Evolutionary conservation across 805 yeast genomes (phyloP).

Genomic region (Huiozyma sinensis): DNA sequence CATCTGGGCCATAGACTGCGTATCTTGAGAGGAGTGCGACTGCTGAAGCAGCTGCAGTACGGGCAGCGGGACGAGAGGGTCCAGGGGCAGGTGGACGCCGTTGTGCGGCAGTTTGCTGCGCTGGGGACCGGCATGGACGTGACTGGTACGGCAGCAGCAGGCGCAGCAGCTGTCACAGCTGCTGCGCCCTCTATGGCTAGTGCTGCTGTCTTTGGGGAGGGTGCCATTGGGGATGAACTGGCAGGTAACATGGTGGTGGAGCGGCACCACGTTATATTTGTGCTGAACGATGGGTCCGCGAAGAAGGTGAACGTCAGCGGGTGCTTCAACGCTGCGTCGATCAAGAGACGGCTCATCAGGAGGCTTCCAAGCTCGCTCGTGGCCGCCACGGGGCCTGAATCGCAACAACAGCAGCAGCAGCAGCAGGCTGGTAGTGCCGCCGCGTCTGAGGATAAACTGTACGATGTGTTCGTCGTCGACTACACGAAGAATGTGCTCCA

Average conservation of each 20-base stretch:
- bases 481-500: conserved; percentile 31
- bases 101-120: too few species aligned
- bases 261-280: conserved; percentile 46
- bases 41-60: conserved; percentile 22
- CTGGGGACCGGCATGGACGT: conserved; percentile 5
- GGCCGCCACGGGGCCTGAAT: conserved; percentile 1
- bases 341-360: conserved; percentile 57
- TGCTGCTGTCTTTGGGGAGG: not conserved
- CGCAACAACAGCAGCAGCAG: not conserved
- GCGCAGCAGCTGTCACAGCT: not conserved
- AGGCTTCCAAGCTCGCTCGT: conserved; percentile 31
- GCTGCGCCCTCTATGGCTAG: conserved; percentile 6
- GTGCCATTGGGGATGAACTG: conserved; percentile 30
- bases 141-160: conserved; percentile 12
- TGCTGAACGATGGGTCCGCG: conserved; percentile 62
- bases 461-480: conserved; percentile 53
- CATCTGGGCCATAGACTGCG: conserved; percentile 78
- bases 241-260: conserved; percentile 66
- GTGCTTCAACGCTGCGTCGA: conserved; percentile 70
- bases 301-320: conserved; percentile 63
- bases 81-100: not conserved
- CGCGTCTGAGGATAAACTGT: conserved; percentile 27
- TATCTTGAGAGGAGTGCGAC: conserved; percentile 46
- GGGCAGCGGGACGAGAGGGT: not conserved
- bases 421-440: not conserved